Base-by-base conservation (phyloP, 2,329 filamentous ascomycete species). In the Ceratocystis albifundus region DNA sequence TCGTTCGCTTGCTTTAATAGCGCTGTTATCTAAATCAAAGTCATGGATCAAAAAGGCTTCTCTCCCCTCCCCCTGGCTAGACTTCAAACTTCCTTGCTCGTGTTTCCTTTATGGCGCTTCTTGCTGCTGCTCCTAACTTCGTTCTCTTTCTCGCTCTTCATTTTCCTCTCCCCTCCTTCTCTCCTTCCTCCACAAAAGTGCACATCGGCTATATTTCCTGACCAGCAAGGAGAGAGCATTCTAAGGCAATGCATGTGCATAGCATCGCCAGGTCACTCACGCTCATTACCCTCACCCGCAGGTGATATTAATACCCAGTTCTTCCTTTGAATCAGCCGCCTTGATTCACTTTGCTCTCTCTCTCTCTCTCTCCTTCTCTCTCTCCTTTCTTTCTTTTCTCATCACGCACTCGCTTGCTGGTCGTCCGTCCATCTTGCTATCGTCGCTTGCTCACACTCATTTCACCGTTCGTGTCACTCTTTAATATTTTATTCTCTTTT, bases 61-160 rank as follows among this genome's bases (percentile, higher is more conserved):
- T 45, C 48, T 50, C 20, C 25, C 22, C 15, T 30, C 25, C 22
- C 15, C 44, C 46, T 59, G 48, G 8, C 20, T 41, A 36, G n/a
- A 59, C 55, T 59, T 30, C 48, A 36, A 55, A 30, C 28, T 55
- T 28, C 65, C 46, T 28, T 61, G 36, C 55, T 53, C 59, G 45
- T 28, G 61, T 61, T 62, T 59, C 55, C 15, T 59, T 75, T 78
- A 62, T 45, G 61, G 32, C 25, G 36, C 36, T 62, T 41, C 36
- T n/a, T 62, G 22, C 15, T 45, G 36, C 45, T 62, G 45, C 36
- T 62, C 61, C 61, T 41, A 62, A 45, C 36, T 48, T 62, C 61
- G 36, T n/a, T 62, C 28, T 62, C 4, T 20, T 3, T 44, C 61
- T 32, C 10, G 41, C 10, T 48, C 45, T 48, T 48, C 36, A 12